phyloP scores from a whole-genome alignment of 169 alveolate species.

The Plasmodium sp. region DNA sequence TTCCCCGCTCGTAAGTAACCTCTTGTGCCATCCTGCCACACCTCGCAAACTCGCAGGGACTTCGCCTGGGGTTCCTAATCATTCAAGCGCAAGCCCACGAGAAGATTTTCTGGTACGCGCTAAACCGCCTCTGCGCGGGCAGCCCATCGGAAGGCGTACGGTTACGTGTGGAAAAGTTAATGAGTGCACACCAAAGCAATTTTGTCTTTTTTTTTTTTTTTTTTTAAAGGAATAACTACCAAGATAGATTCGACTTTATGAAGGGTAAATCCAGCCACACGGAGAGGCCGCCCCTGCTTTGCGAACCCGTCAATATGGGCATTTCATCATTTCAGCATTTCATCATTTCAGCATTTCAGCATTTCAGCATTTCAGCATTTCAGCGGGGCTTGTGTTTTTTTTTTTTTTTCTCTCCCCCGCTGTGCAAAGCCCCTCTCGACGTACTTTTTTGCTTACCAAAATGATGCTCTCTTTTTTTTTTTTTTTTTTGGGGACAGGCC shows the following conservation, averaged over 20 bases:
- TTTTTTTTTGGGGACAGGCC: not conserved
- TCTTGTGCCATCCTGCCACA: not conserved
- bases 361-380: not conserved
- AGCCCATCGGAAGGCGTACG: not conserved
- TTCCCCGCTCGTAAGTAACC: not conserved
- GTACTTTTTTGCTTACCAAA: not conserved
- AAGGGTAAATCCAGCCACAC: constrained; percentile 11
- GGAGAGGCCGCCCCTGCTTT: not conserved
- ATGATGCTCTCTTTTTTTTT: not conserved
- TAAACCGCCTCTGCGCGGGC: not conserved
- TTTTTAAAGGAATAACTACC: constrained; percentile 50
- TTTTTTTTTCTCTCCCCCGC: not conserved
- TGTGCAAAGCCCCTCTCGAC: not conserved
- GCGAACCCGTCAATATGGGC: not conserved
- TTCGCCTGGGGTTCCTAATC: constrained; percentile 31
- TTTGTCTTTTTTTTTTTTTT: constrained; percentile 5
- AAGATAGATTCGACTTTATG: constrained; percentile 51
- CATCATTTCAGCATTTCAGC: not conserved
- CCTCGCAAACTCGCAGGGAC: constrained; percentile 3
- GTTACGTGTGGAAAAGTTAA: not conserved
- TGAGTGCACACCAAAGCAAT: not conserved
- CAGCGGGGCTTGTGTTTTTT: not conserved
- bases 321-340: not conserved
- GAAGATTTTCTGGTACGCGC: constrained; percentile 48
- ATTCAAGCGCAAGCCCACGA: constrained; percentile 60